Evolutionary conservation across 2,329 filamentous ascomycete genomes (phyloP), one percentile per base, ranked within the genome.

Genomic region (Neurospora sp.): DNA sequence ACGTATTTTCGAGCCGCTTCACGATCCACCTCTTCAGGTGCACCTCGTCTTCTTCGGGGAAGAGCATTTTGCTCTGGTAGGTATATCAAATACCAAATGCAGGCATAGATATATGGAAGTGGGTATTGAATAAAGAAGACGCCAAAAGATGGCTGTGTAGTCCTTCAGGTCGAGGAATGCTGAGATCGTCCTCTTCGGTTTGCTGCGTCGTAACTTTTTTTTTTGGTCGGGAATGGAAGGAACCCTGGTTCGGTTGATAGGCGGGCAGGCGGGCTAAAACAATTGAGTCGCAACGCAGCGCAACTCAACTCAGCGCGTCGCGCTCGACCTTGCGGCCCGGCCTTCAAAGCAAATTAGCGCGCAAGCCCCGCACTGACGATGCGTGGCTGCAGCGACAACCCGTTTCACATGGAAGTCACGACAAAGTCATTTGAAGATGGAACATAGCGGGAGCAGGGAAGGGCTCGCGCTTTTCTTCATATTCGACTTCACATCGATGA

Each of bases 11-110:
- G 68, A 94, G 86, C 72, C 91, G 87, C 80, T 90, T 90, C 72
- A 93, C 88, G 72, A 94, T 88, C 91, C 91, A 95, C 71, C 85
- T 83, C 82, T 92, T 93, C 69, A 96, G 83, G 71, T 86, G 81
- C 69, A 85, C 81, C 79, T 84, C 83, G 79, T 91, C 87, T 74
- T 86, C 84, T 76, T 90, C 88, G 65, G 84, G 79, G 75, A 90
- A 90, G 74, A 90, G 77, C 88, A 90, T 90, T 69, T 75, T 81
- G 52, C 28, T 36, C 52, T 65, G 67, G 66, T 70, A 66, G 46
- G 38, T 68, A 65, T 39, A 62, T 68, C 66, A 67, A 67, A 33
- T 38, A 68, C 28, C 28, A 36, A n/a, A 62, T 36, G 28, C 28
- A 62, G 23, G 12, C 52, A 62, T 62, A 62, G 23, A 62, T 8